Conservation (phyloP, 2,329 filamentous ascomycete genomes). For the Alternaria sp. region DNA sequence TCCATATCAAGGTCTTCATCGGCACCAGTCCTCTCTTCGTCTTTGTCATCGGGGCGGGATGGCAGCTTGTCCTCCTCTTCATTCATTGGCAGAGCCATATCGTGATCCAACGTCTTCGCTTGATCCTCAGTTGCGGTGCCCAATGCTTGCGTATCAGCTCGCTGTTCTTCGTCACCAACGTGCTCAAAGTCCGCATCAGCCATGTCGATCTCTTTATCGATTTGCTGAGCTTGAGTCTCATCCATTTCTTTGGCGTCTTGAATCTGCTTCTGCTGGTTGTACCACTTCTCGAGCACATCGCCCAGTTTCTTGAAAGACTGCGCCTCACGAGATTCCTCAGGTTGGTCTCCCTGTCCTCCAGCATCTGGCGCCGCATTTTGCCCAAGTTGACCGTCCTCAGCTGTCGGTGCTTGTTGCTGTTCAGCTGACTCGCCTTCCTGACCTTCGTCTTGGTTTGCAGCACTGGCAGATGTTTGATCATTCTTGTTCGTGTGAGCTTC, state of each 20-base stretch:
- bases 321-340: slow-evolving; percentile 53
- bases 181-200: slow-evolving; percentile 89
- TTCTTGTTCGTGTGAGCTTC: slow-evolving; percentile 61
- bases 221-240: slow-evolving; percentile 56
- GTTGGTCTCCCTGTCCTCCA: slow-evolving; percentile 44
- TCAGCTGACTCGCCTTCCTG: slow-evolving; percentile 69
- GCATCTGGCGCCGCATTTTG: slow-evolving; percentile 45
- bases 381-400: slow-evolving; percentile 64
- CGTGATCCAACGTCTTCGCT: slow-evolving; percentile 81
- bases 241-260: slow-evolving; percentile 54
- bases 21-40: slow-evolving; percentile 30
- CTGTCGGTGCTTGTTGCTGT: slow-evolving; percentile 67
- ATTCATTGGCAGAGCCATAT: slow-evolving; percentile 80
- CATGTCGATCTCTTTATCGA: slow-evolving; percentile 70
- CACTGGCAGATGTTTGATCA: slow-evolving; percentile 62
- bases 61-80: slow-evolving; percentile 52
- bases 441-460: slow-evolving; percentile 69
- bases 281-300: slow-evolving; percentile 91
- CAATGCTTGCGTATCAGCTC: slow-evolving; percentile 88
- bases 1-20: slow-evolving; percentile 52
- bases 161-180: slow-evolving; percentile 79
- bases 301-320: slow-evolving; percentile 94
- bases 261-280: slow-evolving; percentile 86
- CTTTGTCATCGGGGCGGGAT: slow-evolving; percentile 42
- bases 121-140: slow-evolving; percentile 89